These are phyloP conservation scores for Scedosporium boydii DNA, from an alignment of 2,329 filamentous ascomycete species.

Conservation along the genomic window DNA sequence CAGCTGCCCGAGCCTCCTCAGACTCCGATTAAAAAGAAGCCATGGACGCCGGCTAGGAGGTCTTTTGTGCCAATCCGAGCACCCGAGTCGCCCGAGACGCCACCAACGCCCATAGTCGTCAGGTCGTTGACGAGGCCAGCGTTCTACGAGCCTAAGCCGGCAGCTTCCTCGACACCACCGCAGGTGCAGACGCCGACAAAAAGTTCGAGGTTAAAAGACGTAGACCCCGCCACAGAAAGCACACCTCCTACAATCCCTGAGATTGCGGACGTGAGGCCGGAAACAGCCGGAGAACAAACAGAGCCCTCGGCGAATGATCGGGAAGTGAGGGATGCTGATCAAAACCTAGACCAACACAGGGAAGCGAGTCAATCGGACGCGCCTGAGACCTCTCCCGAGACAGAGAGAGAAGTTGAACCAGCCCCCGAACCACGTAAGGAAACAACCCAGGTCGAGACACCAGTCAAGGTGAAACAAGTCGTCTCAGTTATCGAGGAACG, in stretches of 20 bases:
- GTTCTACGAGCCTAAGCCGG: not conserved
- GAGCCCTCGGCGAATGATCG: not conserved
- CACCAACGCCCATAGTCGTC: not conserved
- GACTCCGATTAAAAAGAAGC: slow-evolving; percentile 55
- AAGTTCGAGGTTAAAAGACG: not conserved
- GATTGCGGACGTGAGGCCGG: not conserved
- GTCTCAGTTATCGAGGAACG: slow-evolving; percentile 4
- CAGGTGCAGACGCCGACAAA: not conserved
- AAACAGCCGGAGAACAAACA: not conserved
- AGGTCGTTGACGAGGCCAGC: not conserved
- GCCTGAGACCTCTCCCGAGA: not conserved
- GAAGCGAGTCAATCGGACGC: not conserved
- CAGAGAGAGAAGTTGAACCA: not conserved
- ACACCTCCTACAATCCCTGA: not conserved
- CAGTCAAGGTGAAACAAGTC: slow-evolving; percentile 6
- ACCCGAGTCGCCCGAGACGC: not conserved
- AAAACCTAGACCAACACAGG: not conserved
- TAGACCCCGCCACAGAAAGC: not conserved
- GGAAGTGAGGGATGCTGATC: not conserved
- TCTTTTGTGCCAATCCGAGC: not conserved
- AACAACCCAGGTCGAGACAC: not conserved
- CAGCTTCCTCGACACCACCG: not conserved
- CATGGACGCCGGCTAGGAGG: slow-evolving; percentile 35
- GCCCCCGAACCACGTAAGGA: not conserved
- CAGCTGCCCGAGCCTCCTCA: slow-evolving; percentile 60